Base-by-base conservation (phyloP, 495 filamentous ascomycete genomes). In the Penicillium dipodomyicola region DNA sequence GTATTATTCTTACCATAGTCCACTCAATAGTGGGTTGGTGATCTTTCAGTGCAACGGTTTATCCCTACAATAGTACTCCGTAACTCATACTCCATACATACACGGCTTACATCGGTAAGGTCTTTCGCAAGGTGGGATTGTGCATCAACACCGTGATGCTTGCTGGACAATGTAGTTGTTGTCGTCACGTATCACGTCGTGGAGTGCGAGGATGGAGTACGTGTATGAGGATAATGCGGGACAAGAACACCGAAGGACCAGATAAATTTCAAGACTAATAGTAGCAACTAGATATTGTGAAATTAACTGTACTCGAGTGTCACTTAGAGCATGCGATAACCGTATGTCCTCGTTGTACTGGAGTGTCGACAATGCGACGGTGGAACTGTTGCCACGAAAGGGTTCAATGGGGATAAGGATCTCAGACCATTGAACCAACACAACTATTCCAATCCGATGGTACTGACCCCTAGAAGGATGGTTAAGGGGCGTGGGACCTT, bases 391-490 rank as follows among this genome's bases (percentile, higher is more conserved):
- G 52, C 14, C 23, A 15, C 20, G 20, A 17, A 35, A 32, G 27
- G 15, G 29, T 37, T 15, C 29, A 33, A 33, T 29, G 2, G n/a
- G 7, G 33, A 51, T 15, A 15, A 23, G 41, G 41, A 53, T 14
- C 17, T 12, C 14, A 46, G 41, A 35, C 14, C 29, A 19, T 22
- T 33, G 27, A 45, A 48, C 43, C 56, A 52, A 40, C 69, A 74
- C 73, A 75, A 72, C 70, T 65, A 62, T 17, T 77, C 76, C 76
- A 79, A 79, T 79, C 76, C 54, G 76, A 79, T 72, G 54, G 65
- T 65, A 69, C 70, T 74, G 70, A 60, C 70, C 72, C 75, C 66
- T 60, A 60, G 52, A 68, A 69, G 76, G 76, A 78, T 79, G 76
- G 76, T 79, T 68, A 62, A 54, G 58, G 70, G 74, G 64, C 72